Evolutionary conservation across 23 red algal species (phyloP).

Genomic region (Gracilaria vermiculophylla): DNA sequence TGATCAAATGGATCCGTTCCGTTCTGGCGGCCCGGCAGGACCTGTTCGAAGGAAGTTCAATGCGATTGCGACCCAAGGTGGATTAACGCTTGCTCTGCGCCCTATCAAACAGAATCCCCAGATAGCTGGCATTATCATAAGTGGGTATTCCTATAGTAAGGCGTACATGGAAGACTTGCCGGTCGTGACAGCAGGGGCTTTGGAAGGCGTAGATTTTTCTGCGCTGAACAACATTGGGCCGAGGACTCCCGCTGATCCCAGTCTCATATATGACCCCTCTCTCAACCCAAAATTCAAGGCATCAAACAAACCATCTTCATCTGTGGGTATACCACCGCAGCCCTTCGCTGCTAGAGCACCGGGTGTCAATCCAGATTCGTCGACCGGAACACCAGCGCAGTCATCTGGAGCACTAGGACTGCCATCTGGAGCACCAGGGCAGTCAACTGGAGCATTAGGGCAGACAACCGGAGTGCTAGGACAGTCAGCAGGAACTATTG

Average conservation of each 20-base stretch:
- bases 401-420: no score
- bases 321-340: background rate
- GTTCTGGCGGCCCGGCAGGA: constrained; percentile 37
- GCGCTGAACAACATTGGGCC: constrained; percentile 19
- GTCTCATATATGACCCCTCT: constrained; percentile 53
- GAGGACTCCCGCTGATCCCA: constrained; percentile 24
- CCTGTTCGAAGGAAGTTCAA: constrained; percentile 61
- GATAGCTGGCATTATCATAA: constrained; percentile 69
- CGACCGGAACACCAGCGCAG: background rate
- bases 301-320: background rate
- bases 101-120: constrained; percentile 81
- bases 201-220: constrained; percentile 30
- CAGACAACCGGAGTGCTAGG: no score
- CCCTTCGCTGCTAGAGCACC: background rate
- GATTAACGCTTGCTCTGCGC: constrained; percentile 54
- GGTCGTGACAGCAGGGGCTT: constrained; percentile 7
- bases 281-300: constrained; percentile 66
- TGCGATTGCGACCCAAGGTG: constrained; percentile 47
- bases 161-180: constrained; percentile 59
- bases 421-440: no score
- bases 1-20: constrained; percentile 58
- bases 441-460: no score
- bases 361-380: background rate
- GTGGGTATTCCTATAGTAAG: constrained; percentile 39
- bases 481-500: no score